A percentile compares a stretch with the other conserved stretches of the same genome.
Conservation (phyloP, 805 yeast species). For the Pichia sporocuriosa region DNA sequence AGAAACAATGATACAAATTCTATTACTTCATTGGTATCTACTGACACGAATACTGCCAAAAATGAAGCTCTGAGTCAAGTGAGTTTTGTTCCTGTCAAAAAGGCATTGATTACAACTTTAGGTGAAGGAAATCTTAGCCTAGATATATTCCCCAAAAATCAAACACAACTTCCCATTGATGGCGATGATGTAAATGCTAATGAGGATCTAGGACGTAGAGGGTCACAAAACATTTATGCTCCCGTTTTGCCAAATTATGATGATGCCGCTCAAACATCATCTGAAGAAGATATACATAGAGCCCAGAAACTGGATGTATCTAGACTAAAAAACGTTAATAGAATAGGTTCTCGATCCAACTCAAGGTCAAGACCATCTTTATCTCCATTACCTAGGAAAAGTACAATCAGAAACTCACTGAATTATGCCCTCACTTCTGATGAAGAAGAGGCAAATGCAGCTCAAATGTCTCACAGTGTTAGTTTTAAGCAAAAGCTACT, state of each 20-base stretch:
- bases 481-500: conserved; percentile 15
- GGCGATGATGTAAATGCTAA: background rate
- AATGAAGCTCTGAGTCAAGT: conserved; percentile 25
- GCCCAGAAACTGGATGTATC: background rate
- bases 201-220: too few relatives aligned
- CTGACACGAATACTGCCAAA: background rate
- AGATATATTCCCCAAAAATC: conserved; percentile 23
- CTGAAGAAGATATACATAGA: background rate
- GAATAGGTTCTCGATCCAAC: background rate
- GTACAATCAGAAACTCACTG: conserved; percentile 5
- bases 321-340: background rate
- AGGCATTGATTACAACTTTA: conserved; percentile 39
- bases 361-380: conserved; percentile 1
- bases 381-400: conserved; percentile 7
- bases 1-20: background rate
- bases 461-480: conserved; percentile 3
- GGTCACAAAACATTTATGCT: too few relatives aligned
- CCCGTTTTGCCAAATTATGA: too few relatives aligned
- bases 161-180: conserved; percentile 5
- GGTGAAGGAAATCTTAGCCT: conserved; percentile 43
- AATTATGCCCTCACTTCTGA: background rate
- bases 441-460: conserved; percentile 8
- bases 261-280: too few relatives aligned
- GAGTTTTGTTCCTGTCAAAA: conserved; percentile 41
- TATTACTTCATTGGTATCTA: conserved; percentile 11